A percentile compares a stretch with the other conserved stretches of the same genome.
Evolutionary conservation across 78 protist species (phyloP).

Genomic region (Ministeria vibrans): DNA sequence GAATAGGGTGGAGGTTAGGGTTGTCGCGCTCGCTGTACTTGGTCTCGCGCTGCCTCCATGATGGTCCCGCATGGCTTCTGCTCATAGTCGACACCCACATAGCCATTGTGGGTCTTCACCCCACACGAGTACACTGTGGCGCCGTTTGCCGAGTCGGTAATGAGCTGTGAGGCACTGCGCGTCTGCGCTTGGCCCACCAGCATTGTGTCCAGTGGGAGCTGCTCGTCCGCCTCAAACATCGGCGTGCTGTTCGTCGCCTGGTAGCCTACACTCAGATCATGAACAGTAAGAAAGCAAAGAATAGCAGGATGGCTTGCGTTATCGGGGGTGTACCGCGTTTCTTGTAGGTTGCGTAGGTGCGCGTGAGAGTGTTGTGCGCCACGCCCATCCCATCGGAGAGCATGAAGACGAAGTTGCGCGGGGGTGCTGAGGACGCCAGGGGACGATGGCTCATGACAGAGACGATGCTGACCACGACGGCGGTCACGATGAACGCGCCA

Average conservation of each 20-base stretch:
- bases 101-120: conserved; percentile 5
- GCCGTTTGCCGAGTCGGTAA: conserved; percentile 42
- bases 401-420: conserved; percentile 30
- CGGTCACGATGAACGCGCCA: no score
- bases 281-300: no score
- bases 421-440: no score
- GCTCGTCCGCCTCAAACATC: not conserved
- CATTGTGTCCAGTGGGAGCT: conserved; percentile 16
- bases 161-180: not conserved
- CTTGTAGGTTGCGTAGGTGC: not conserved
- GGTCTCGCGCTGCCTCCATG: conserved; percentile 37
- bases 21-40: no score
- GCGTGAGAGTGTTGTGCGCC: not conserved
- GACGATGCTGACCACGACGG: no score
- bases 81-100: conserved; percentile 12
- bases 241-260: no score
- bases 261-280: no score
- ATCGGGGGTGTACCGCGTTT: not conserved
- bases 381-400: conserved; percentile 35
- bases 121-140: conserved; percentile 31
- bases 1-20: no score
- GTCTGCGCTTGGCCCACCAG: conserved; percentile 19
- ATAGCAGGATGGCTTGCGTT: not conserved
- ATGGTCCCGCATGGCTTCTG: conserved; percentile 30
- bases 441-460: no score